These are phyloP conservation scores for Eragrostis tef DNA, from an alignment of 202 grass and related monocot species.

Conservation along the genomic window DNA sequence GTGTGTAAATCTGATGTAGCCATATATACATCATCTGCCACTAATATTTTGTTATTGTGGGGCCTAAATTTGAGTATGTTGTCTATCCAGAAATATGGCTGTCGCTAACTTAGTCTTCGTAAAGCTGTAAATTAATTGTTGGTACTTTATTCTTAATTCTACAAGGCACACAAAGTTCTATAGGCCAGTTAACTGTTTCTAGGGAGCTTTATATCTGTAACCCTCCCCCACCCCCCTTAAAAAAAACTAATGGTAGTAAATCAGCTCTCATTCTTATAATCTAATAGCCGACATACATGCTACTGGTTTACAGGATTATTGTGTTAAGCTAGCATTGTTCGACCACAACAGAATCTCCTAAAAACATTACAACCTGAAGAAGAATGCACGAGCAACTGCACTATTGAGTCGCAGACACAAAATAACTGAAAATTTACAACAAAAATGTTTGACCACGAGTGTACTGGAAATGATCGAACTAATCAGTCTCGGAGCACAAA, in stretches of 20 bases:
- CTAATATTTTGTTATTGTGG: background rate
- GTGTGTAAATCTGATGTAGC: background rate
- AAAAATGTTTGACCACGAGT: background rate
- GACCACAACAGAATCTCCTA: background rate
- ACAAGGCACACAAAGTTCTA: no score
- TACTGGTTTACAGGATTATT: background rate
- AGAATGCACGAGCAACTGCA: background rate
- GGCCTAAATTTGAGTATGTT: background rate
- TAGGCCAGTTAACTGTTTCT: no score
- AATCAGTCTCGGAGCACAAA: background rate
- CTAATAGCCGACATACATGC: background rate
- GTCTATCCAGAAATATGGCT: background rate
- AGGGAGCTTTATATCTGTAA: background rate
- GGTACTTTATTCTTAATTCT: no score
- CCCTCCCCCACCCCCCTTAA: background rate
- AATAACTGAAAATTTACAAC: no score
- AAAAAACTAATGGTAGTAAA: background rate
- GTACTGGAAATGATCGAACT: background rate
- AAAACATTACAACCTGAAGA: background rate
- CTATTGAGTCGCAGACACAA: no score
- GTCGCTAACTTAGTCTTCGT: no score
- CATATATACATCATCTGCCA: slow-evolving; percentile 15
- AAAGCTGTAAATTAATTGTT: no score
- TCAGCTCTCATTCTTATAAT: background rate
- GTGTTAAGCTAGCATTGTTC: background rate